phyloP scores from a whole-genome alignment of 1,284 basidiomycete genomes.

The Apiotrichum sp. region DNA sequence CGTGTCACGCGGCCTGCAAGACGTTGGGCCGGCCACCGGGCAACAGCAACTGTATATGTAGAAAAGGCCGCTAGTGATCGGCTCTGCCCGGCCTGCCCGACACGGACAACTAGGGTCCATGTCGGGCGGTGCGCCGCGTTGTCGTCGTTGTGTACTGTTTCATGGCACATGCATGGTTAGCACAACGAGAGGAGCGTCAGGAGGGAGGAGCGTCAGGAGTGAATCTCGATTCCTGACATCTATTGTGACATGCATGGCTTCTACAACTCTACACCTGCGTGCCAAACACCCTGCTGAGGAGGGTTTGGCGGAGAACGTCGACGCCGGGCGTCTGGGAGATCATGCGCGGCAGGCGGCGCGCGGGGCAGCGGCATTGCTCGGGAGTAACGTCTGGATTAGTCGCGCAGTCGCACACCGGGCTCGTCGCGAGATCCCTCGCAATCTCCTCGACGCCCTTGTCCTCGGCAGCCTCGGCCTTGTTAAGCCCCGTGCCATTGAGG shows the following conservation, averaged over 20 bases:
- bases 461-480: background rate
- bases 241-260: no score
- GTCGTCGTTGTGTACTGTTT: background rate
- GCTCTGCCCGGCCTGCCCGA: background rate
- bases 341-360: conserved; percentile 27
- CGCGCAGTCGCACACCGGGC: background rate
- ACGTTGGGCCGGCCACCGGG: no score
- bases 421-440: no score
- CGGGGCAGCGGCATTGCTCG: conserved; percentile 9
- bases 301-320: conserved; percentile 29
- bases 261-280: conserved; percentile 5
- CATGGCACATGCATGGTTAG: conserved; percentile 1
- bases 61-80: background rate
- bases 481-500: background rate
- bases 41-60: background rate
- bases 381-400: conserved; percentile 17
- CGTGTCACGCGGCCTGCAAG: no score
- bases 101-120: background rate
- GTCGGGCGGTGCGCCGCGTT: background rate
- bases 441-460: no score
- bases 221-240: background rate
- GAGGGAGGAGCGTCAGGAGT: background rate
- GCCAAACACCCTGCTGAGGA: conserved; percentile 42
- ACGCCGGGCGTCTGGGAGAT: conserved; percentile 37
- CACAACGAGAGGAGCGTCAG: background rate